A percentile compares a stretch with the other conserved stretches of the same genome.
phyloP scores from a whole-genome alignment of 225 moss, liverwort and hornwort genomes.

The Pseudoscleropodium purum region DNA sequence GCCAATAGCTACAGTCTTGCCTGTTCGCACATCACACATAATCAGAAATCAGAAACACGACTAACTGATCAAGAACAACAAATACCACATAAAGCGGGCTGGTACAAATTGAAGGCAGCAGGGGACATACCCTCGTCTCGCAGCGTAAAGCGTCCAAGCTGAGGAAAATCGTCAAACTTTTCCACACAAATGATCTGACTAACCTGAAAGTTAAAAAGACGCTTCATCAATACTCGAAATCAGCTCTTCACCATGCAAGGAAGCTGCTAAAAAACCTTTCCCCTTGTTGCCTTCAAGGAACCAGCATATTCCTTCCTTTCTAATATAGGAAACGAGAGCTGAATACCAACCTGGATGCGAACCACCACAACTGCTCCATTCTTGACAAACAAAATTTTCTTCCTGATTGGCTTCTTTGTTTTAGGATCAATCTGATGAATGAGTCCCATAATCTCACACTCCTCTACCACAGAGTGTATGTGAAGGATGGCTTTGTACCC shows the following conservation, averaged over 20 bases:
- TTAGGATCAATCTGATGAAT: constrained; percentile 90
- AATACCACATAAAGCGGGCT: not conserved
- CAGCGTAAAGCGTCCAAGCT: constrained; percentile 93
- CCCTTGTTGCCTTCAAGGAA: not conserved
- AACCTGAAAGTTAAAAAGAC: constrained; percentile 30
- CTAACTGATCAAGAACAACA: not conserved
- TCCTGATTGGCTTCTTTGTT: constrained; percentile 90
- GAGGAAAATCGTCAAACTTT: constrained; percentile 82
- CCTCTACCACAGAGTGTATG: constrained; percentile 86
- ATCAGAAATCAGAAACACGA: not conserved
- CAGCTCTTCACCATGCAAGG: not conserved
- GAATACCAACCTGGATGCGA: constrained; percentile 62
- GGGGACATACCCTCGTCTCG: constrained; percentile 68
- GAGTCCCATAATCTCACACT: constrained; percentile 90
- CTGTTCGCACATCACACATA: constrained; percentile 21
- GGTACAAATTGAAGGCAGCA: too few species aligned
- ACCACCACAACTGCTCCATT: constrained; percentile 95
- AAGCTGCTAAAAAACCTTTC: not conserved
- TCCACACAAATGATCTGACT: constrained; percentile 86
- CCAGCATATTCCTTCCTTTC: not conserved
- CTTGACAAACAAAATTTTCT: constrained; percentile 81
- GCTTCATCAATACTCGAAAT: not conserved
- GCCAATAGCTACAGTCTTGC: constrained; percentile 93
- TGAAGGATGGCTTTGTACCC: constrained; percentile 97
- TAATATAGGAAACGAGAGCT: not conserved